These are phyloP conservation scores for Aspergillus carbonarius DNA, from an alignment of 2,329 filamentous ascomycete genomes.

Conservation along the genomic window DNA sequence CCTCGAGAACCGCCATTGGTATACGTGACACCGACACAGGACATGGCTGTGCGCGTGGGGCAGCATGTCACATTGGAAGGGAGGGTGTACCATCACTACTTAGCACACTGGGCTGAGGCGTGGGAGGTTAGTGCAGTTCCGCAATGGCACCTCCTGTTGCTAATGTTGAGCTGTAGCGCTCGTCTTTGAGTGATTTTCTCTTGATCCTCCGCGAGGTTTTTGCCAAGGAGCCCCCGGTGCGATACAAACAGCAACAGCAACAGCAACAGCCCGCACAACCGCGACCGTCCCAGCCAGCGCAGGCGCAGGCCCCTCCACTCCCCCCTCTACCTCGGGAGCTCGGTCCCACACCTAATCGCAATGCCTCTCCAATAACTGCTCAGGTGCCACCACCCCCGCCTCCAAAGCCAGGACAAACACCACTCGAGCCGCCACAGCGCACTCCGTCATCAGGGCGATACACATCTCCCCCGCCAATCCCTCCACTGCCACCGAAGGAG, in stretches of 20 bases:
- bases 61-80: constrained; percentile 95
- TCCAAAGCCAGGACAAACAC: constrained; percentile 35
- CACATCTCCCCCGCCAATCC: constrained; percentile 33
- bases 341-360: constrained; percentile 36
- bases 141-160: neutral
- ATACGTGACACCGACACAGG: constrained; percentile 84
- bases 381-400: constrained; percentile 37
- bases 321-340: constrained; percentile 70
- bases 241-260: constrained; percentile 74
- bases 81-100: constrained; percentile 90
- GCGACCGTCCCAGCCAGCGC: constrained; percentile 34
- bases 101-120: constrained; percentile 83
- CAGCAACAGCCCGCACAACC: constrained; percentile 29
- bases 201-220: constrained; percentile 82
- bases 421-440: constrained; percentile 16
- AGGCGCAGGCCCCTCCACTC: constrained; percentile 57
- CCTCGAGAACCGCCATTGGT: constrained; percentile 80
- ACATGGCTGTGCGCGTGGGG: constrained; percentile 85
- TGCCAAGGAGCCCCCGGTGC: constrained; percentile 88
- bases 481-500: constrained; percentile 41
- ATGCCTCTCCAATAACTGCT: constrained; percentile 13
- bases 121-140: constrained; percentile 74
- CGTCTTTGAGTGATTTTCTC: constrained; percentile 78
- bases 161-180: constrained; percentile 57
- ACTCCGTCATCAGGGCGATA: constrained; percentile 26